A percentile compares a stretch with the other conserved stretches of the same genome.
Conservation (phyloP, 345 rosid genomes). For the Raphanus sativus region DNA sequence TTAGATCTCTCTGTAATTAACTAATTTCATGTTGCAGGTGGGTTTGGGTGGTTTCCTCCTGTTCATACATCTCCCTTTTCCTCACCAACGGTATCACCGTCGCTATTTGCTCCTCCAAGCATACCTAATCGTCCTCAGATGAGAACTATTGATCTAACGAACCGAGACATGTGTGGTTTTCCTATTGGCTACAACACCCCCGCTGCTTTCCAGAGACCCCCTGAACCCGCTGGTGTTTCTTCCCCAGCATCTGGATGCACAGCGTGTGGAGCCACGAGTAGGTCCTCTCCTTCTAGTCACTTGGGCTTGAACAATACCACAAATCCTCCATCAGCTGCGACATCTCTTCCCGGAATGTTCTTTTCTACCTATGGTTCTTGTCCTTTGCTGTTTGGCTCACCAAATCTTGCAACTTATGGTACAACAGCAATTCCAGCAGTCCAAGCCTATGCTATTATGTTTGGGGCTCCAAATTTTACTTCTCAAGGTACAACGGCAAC, state of each 20-base stretch:
- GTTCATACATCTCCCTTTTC: not conserved
- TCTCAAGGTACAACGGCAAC: not conserved
- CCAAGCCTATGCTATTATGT: not conserved
- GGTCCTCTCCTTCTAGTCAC: conserved; percentile 14
- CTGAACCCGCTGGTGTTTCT: not conserved
- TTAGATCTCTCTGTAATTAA: not conserved
- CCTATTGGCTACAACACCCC: not conserved
- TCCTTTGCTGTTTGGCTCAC: conserved; percentile 5
- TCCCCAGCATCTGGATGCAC: conserved; percentile 19
- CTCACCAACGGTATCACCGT: not conserved
- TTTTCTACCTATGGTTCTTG: not conserved
- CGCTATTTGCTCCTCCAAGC: conserved; percentile 3
- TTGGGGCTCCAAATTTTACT: not conserved
- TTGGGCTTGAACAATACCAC: not conserved
- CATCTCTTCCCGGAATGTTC: conserved; percentile 4
- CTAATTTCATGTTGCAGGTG: not conserved
- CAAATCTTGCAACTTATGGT: not conserved
- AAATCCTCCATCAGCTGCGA: conserved; percentile 7
- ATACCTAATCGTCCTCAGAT: not conserved
- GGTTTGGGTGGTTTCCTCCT: not conserved
- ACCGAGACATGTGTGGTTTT: not conserved
- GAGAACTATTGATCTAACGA: not conserved
- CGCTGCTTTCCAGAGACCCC: not conserved
- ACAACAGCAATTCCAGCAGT: not conserved
- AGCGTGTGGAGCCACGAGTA: conserved; percentile 32